Percentiles rank a stretch among this genome's conserved stretches.
These are phyloP conservation scores for Primulina eburnea DNA, from an alignment of 257 asterid species.

Conservation along the genomic window DNA sequence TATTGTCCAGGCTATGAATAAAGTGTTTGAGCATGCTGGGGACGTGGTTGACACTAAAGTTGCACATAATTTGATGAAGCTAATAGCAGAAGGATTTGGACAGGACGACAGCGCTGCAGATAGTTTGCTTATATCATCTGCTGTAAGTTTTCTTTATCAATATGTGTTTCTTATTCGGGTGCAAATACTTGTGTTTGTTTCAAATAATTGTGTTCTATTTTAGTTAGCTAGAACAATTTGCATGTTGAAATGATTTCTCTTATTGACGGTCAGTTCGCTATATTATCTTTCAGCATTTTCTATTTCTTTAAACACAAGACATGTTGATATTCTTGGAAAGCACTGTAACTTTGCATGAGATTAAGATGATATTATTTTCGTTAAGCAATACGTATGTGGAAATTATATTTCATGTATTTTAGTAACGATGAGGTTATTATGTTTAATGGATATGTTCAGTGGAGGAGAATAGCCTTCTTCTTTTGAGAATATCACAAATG, in stretches of 20 bases:
- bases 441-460: not conserved
- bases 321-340: slow-evolving; percentile 12
- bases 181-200: slow-evolving; percentile 16
- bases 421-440: not conserved
- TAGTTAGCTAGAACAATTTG: not conserved
- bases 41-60: slow-evolving; percentile 86
- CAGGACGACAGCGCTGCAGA: slow-evolving; percentile 86
- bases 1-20: slow-evolving; percentile 84
- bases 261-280: not conserved
- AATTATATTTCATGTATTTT: not conserved
- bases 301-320: not conserved
- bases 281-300: slow-evolving; percentile 1
- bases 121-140: slow-evolving; percentile 91
- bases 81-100: slow-evolving; percentile 97
- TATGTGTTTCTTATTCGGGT: slow-evolving; percentile 19
- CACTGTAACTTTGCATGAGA: not conserved
- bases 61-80: slow-evolving; percentile 92
- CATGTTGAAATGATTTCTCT: slow-evolving; percentile 7
- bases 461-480: not conserved
- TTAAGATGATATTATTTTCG: not conserved
- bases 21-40: slow-evolving; percentile 98
- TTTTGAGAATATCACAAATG: not conserved
- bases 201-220: not conserved
- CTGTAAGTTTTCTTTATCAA: slow-evolving; percentile 56
- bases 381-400: not conserved